Percentiles rank a stretch among this genome's conserved stretches.
Evolutionary conservation across 257 asterid species (phyloP).

Genomic region (Dorcoceras hygrometricum): DNA sequence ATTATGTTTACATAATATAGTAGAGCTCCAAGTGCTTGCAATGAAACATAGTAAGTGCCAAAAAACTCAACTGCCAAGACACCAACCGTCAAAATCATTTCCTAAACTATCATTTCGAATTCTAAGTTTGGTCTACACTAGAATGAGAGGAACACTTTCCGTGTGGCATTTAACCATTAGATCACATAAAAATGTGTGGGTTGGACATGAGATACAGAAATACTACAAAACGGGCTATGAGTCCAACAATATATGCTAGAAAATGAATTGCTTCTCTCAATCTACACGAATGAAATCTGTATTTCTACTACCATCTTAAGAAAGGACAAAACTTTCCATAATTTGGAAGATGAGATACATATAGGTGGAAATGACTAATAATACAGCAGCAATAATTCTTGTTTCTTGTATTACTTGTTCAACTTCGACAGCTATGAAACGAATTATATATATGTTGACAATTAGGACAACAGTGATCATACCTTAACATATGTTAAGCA

Average conservation of each 20-base stretch:
- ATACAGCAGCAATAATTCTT: conserved; percentile 2
- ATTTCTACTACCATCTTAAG: background rate
- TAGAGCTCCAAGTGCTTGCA: background rate
- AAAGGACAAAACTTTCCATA: background rate
- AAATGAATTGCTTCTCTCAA: background rate
- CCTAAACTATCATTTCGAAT: background rate
- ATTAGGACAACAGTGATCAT: background rate
- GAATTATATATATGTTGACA: background rate
- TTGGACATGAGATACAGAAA: too few species aligned
- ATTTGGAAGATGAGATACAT: conserved; percentile 2
- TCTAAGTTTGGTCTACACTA: background rate
- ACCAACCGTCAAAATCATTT: background rate
- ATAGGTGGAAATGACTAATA: background rate
- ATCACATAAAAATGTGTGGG: background rate
- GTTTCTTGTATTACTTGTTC: background rate
- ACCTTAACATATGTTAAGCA: conserved; percentile 22
- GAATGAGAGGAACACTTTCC: background rate
- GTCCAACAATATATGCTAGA: background rate
- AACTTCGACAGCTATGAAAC: background rate
- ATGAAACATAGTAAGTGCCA: background rate
- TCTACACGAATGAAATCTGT: background rate
- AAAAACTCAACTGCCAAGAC: conserved; percentile 5
- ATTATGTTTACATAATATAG: background rate
- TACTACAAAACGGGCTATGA: too few species aligned
- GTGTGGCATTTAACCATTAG: background rate